Evolutionary conservation across 352 stramenopile genomes (phyloP).

Genomic region (Globisporangium camurandrum): DNA sequence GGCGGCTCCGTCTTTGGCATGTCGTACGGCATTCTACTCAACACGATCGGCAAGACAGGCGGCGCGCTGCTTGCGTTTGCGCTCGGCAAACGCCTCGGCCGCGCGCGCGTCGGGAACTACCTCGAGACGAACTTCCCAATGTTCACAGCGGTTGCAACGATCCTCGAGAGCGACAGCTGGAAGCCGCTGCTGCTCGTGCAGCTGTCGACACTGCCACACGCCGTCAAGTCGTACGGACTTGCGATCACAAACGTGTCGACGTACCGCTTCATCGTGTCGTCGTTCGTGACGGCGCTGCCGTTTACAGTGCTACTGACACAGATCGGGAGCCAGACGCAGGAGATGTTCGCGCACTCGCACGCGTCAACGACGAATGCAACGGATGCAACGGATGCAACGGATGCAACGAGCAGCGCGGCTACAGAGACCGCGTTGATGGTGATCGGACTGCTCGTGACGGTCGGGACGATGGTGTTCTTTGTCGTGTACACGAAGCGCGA

Average conservation of each 20-base stretch:
- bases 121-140: slow-evolving; percentile 48
- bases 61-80: slow-evolving; percentile 58
- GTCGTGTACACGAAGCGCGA: slow-evolving; percentile 44
- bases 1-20: slow-evolving; percentile 60
- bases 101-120: slow-evolving; percentile 37
- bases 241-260: slow-evolving; percentile 55
- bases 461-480: slow-evolving; percentile 37
- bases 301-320: slow-evolving; percentile 60
- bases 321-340: slow-evolving; percentile 49
- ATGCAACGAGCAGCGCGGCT: slow-evolving; percentile 6
- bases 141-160: slow-evolving; percentile 36
- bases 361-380: slow-evolving; percentile 10
- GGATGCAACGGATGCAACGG: slow-evolving; percentile 12
- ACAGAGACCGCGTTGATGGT: slow-evolving; percentile 22
- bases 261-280: slow-evolving; percentile 46
- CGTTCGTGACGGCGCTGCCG: slow-evolving; percentile 39
- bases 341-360: slow-evolving; percentile 20
- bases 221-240: slow-evolving; percentile 71
- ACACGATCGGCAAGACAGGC: slow-evolving; percentile 49
- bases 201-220: slow-evolving; percentile 59
- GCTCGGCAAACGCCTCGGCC: slow-evolving; percentile 48
- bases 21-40: slow-evolving; percentile 34
- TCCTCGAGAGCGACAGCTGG: slow-evolving; percentile 58
- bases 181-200: slow-evolving; percentile 67
- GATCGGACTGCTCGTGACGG: slow-evolving; percentile 25